A percentile compares a stretch with the other conserved stretches of the same genome.
These are phyloP conservation scores for Fusarium sp. DNA, from an alignment of 2,329 filamentous ascomycete species.

Conservation along the genomic window DNA sequence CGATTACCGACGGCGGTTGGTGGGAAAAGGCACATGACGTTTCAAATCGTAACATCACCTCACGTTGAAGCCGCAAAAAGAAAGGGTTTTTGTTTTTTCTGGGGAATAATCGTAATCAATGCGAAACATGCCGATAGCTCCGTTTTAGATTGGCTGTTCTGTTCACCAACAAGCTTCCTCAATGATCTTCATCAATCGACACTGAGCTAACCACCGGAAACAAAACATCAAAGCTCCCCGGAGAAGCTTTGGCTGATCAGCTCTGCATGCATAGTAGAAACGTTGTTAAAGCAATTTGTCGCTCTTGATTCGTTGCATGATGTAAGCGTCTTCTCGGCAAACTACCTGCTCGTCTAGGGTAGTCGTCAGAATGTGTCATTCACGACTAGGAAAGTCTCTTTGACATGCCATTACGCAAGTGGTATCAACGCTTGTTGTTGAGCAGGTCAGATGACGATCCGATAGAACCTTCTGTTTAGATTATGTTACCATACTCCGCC, in stretches of 20 bases:
- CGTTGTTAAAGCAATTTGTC: conserved; percentile 6
- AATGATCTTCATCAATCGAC: neutral
- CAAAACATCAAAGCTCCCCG: neutral
- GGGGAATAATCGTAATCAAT: conserved; percentile 17
- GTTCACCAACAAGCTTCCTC: conserved; percentile 8
- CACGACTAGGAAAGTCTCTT: conserved; percentile 7
- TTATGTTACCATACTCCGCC: conserved; percentile 1
- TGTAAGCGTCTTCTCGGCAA: conserved; percentile 2
- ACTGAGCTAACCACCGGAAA: neutral
- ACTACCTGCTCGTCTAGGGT: conserved; percentile 22
- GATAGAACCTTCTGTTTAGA: neutral
- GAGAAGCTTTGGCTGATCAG: conserved; percentile 17
- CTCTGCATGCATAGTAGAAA: conserved; percentile 28
- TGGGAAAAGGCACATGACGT: conserved; percentile 29
- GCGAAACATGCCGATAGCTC: neutral
- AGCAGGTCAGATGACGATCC: conserved; percentile 18
- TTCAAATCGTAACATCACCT: conserved; percentile 29
- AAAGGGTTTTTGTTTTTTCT: neutral
- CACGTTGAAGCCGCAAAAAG: conserved; percentile 3
- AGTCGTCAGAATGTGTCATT: conserved; percentile 24
- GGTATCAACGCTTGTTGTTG: conserved; percentile 3
- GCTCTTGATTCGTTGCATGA: conserved; percentile 24
- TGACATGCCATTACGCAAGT: conserved; percentile 30
- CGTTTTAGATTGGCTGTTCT: neutral
- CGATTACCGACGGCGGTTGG: conserved; percentile 28